phyloP scores from a whole-genome alignment of 495 filamentous ascomycete species.

The Aspergillus asperescens region DNA sequence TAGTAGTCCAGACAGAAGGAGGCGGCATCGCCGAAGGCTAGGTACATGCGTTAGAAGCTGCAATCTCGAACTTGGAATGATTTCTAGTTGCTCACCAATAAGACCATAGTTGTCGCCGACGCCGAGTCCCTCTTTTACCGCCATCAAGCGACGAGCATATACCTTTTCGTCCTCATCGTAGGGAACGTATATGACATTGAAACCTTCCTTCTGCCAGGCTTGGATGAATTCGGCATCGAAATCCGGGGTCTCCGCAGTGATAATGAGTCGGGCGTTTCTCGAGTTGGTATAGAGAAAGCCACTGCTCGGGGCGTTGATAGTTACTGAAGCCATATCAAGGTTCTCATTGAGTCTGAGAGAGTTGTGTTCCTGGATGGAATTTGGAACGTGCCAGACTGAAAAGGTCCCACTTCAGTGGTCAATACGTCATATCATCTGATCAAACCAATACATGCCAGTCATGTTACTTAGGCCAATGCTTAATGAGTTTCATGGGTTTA shows the following conservation, averaged over 20 bases:
- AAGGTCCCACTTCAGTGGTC: neutral
- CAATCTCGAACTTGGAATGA: neutral
- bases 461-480: too few relatives aligned
- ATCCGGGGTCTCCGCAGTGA: constrained; percentile 57
- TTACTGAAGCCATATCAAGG: constrained; percentile 32
- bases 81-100: constrained; percentile 32
- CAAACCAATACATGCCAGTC: too few relatives aligned
- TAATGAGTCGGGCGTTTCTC: constrained; percentile 52
- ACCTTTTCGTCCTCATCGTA: constrained; percentile 49
- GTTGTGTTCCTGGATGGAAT: neutral
- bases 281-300: constrained; percentile 38
- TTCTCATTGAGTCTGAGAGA: neutral
- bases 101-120: constrained; percentile 49
- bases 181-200: constrained; percentile 57
- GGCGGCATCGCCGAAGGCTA: constrained; percentile 58
- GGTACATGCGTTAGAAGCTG: neutral
- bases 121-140: constrained; percentile 40
- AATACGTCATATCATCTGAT: constrained; percentile 1
- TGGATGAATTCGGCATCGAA: constrained; percentile 54
- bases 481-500: too few relatives aligned
- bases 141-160: constrained; percentile 44
- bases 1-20: constrained; percentile 51
- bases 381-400: neutral
- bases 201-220: constrained; percentile 63
- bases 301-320: constrained; percentile 32